Base-by-base conservation (phyloP, 495 filamentous ascomycete species). In the Aspergillus asperescens region DNA sequence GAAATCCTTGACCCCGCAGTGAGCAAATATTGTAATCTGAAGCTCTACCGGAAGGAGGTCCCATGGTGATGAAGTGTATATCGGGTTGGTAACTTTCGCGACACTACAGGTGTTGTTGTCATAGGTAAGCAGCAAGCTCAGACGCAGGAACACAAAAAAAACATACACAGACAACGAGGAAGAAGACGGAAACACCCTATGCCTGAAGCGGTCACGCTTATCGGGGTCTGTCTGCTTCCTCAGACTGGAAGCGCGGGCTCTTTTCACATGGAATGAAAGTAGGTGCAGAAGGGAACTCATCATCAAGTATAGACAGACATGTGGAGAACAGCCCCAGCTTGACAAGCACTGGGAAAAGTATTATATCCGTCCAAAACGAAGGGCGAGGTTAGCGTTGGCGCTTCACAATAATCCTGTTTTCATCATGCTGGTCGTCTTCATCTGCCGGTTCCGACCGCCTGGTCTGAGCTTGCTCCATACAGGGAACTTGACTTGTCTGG, bases 1-100 rank as follows among this genome's bases (percentile, higher is more conserved):
- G 23, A 72, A 63, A 43, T 76, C 73, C 24, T 54, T 49, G 46
- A 71, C 61, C 13, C 67, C 64, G 60, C 71, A 76, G 46, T 73
- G 51, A 12, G 64, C 66, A 52, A 76, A 76, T 52, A 76, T 73
- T 48, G 61, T 59, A 54, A 76, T 70, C 62, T 74, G 71, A 28
- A 76, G 62, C 49, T 76, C 73, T 46, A 69, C 69, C 9, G 73
- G 73, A 31, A 76, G 61, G 31, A 59, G 35, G 25, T 67, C 69
- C 71, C 70, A 74, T n/a, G 57, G 64, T 20, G 65, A 67, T 10
- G 69, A 64, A 8, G 62, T 59, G 22, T 60, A 54, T 25, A 56
- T 41, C 15, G 54, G 37, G 29, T 58, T 53, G 15, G 56, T 53
- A n/a, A 50, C 25, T 61, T 43, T 57, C 22, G 60, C 51, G 41